Evolutionary conservation across 345 rosid species (phyloP).

Genomic region (Populus alba): DNA sequence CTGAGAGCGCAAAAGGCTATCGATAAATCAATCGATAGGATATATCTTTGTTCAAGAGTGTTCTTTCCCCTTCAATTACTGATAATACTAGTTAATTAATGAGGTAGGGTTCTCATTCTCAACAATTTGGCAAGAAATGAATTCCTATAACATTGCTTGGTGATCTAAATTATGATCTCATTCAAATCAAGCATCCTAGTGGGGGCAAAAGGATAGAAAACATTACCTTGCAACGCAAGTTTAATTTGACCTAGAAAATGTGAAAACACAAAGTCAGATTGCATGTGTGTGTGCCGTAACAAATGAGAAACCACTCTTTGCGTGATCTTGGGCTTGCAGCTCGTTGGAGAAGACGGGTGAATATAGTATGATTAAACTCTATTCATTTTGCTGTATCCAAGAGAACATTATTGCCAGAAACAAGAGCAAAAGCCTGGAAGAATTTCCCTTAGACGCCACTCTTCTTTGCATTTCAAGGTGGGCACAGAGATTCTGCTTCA

Average conservation of each 20-base stretch:
- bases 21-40: too few relatives aligned
- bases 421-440: not conserved
- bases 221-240: not conserved
- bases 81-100: too few relatives aligned
- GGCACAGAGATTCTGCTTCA: too few relatives aligned
- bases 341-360: not conserved
- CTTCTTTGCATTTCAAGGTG: constrained; percentile 16
- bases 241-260: not conserved
- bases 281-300: not conserved
- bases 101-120: not conserved
- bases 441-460: constrained; percentile 25
- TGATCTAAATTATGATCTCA: not conserved
- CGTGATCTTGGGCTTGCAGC: not conserved
- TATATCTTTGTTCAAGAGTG: too few relatives aligned
- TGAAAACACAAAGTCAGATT: not conserved
- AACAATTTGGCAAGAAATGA: too few relatives aligned
- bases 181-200: not conserved
- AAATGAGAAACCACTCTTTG: not conserved
- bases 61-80: too few relatives aligned
- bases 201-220: not conserved
- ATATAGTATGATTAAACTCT: not conserved
- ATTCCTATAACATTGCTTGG: not conserved
- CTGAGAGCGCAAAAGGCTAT: too few relatives aligned
- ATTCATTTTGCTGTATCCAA: not conserved
- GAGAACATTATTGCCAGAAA: not conserved